Base-by-base conservation (phyloP, 805 yeast species). In the Wickerhamomyces bovis region DNA sequence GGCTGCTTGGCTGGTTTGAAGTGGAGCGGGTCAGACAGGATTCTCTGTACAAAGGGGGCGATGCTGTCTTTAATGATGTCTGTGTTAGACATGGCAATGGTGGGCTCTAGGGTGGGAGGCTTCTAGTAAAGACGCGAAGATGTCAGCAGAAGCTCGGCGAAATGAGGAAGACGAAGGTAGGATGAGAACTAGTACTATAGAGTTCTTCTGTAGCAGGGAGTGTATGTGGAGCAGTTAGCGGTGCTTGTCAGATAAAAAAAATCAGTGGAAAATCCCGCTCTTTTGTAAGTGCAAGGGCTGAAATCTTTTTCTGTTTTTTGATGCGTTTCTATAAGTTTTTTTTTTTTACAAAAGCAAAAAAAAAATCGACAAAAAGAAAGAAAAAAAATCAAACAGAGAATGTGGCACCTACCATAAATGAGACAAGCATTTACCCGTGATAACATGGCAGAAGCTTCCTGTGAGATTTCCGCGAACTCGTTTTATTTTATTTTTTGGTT, bases 1-100 rank as follows among this genome's bases (percentile, higher is more conserved):
- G 80, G 77, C 45, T 66, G 67, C 52, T 72, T 77, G 15, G 87
- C 89, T 4, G 79, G 70, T 45, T 75, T 79, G 63, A 87, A 88
- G 25, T 70, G 71, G 44, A 83, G 61, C 10, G 89, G 89, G 47
- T 77, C 76, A 25, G 81, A 65, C 38, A 82, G 68, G 46, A 83
- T 71, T 55, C 85, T 70, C 55, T 81, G 86, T 49, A 81, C 77
- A 40, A 80, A 61, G n/a, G 87, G 86, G 43, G 77, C 71, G 25
- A 65, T 57, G 45, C 60, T 63, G 42, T 59, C 67, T 43, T 64
- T 60, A 36, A 59, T 55, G 22, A 59, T 50, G 39, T 58, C 63
- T 23, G 58, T 28, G 7, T 49, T 51, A 48, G 56, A 51, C 61
- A 59, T 57, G 28, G 10, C 13, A 25, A 25, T 25, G 28, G 28